Evolutionary conservation across 2,329 filamentous ascomycete genomes (phyloP), one percentile per base, ranked within the genome.

Genomic region (Venturia effusa): DNA sequence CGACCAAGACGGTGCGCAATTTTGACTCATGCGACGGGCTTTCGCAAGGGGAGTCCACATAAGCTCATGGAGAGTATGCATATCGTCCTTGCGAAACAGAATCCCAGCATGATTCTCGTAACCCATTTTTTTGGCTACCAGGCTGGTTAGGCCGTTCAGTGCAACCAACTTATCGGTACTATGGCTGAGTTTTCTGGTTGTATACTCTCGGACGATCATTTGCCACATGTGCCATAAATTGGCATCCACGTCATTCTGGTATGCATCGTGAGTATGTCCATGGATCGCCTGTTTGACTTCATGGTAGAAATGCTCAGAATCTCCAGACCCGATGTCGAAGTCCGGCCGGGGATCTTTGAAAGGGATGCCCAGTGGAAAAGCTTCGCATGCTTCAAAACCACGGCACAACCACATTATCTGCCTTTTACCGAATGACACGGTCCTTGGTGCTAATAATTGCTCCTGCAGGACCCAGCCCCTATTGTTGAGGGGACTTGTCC

Each of bases 401-500:
- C 41, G n/a, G n/a, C 41, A 45, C 7, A 45, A 45, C 41, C 41
- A 59, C 19, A 22, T 32, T 15, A 64, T 45, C 62, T 64, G 22
- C 22, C 13, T 37, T 24, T 40, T 48, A 32, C 59, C 24, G 30
- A 69, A 71, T 37, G 69, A 64, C 5, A 71, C 17, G 30, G 64
- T 57, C 24, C 70, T 40, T 40, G 41, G 61, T 11, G 68, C 61
- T 3, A 71, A 63, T 11, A 68, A 32, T 2, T 67, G 61, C 65
- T 71, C 70, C 45, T 71, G 70, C 30, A 69, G 66, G 3, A 64
- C 62, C 70, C 70, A 71, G 3, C 62, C 70, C 45, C 70, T 61
- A 3, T 17, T 37, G 43, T 62, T 61, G 13, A 68, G 41, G 7
- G 41, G 41, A 45, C 41, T 45, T 45, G 15, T 6, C 13, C 5